Evolutionary conservation across 305 asterid genomes (phyloP).

Genomic region (Andrographis paniculata): DNA sequence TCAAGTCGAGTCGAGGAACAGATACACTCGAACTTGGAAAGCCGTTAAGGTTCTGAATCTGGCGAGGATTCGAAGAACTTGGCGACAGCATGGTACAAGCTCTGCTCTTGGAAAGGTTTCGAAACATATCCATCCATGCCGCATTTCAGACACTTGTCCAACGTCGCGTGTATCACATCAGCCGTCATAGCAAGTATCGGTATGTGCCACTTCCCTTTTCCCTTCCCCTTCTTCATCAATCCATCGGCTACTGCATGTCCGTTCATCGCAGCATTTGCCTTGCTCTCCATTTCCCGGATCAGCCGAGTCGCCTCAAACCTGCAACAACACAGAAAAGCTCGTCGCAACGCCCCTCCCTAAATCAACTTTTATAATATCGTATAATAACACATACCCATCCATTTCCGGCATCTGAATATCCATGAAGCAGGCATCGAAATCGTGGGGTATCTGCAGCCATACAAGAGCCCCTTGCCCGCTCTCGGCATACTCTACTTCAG

Average conservation of each 20-base stretch:
- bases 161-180: conserved; percentile 75
- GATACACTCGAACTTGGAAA: too few species aligned
- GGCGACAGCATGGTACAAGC: conserved; percentile 68
- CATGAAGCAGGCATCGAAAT: conserved; percentile 90
- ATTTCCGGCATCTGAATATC: conserved; percentile 99
- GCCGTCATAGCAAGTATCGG: conserved; percentile 97
- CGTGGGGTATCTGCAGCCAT: conserved; percentile 70
- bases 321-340: conserved; percentile 12
- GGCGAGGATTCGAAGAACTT: conserved; percentile 47
- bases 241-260: conserved; percentile 18
- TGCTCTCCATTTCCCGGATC: conserved; percentile 61
- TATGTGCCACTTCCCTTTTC: conserved; percentile 44
- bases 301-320: conserved; percentile 81
- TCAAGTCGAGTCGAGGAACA: too few species aligned
- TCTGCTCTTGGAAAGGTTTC: conserved; percentile 81
- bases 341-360: neutral
- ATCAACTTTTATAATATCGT: neutral
- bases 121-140: conserved; percentile 94
- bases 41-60: neutral
- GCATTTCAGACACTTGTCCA: conserved; percentile 53
- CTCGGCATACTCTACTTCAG: conserved; percentile 64
- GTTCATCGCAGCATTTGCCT: conserved; percentile 31
- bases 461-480: conserved; percentile 84
- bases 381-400: conserved; percentile 65
- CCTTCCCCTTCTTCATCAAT: neutral